Conservation (phyloP, 257 asterid genomes). For the Mitragyna speciosa region DNA sequence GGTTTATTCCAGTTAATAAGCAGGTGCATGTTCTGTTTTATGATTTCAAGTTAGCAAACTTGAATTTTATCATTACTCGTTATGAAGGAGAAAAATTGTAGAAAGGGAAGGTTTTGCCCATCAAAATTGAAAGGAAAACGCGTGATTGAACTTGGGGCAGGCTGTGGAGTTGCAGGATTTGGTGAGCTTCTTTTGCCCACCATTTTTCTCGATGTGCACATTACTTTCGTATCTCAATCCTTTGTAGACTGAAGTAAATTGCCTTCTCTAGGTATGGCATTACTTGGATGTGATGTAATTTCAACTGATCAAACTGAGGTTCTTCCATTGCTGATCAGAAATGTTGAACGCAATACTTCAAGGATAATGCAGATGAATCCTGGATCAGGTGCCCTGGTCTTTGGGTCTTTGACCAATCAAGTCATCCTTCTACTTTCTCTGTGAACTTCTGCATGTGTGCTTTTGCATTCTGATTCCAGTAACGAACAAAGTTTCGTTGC, state of each 20-base stretch:
- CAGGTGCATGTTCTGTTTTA: not conserved
- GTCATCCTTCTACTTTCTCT: slow-evolving; percentile 3
- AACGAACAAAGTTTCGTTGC: not conserved
- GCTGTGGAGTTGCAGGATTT: slow-evolving; percentile 98
- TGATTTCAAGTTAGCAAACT: slow-evolving; percentile 19
- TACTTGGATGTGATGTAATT: slow-evolving; percentile 86
- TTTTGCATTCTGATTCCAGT: not conserved
- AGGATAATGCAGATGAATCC: slow-evolving; percentile 63
- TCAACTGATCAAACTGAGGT: slow-evolving; percentile 96
- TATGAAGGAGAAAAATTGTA: slow-evolving; percentile 74
- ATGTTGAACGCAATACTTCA: slow-evolving; percentile 78
- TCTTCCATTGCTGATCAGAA: slow-evolving; percentile 87
- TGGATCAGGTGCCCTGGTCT: slow-evolving; percentile 47
- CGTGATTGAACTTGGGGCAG: slow-evolving; percentile 98
- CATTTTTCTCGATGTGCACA: slow-evolving; percentile 9
- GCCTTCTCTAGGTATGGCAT: slow-evolving; percentile 77
- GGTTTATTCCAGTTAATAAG: not conserved
- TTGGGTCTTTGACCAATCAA: not conserved
- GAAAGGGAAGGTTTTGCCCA: slow-evolving; percentile 85
- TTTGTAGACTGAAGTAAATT: slow-evolving; percentile 14
- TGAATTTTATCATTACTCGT: slow-evolving; percentile 24
- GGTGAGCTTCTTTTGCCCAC: slow-evolving; percentile 45
- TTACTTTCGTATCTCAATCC: not conserved
- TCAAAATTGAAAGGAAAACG: slow-evolving; percentile 90
- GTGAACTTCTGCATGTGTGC: not conserved